These are phyloP conservation scores for Cladosporium sp. DNA, from an alignment of 2,329 filamentous ascomycete genomes.

Conservation along the genomic window DNA sequence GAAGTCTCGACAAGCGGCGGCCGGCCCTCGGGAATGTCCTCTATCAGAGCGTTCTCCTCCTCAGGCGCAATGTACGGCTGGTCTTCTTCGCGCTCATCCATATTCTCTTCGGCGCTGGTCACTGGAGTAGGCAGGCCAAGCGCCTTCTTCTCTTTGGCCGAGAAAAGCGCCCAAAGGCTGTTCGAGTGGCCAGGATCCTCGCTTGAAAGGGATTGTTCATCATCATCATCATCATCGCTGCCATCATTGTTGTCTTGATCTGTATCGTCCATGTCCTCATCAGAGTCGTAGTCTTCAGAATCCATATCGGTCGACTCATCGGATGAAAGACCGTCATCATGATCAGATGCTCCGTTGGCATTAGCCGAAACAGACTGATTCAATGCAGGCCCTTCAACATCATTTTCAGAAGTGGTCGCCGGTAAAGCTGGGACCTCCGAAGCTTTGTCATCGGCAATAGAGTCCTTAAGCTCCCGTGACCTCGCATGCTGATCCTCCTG, in stretches of 20 bases:
- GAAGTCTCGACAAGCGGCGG: neutral
- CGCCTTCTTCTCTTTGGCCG: constrained; percentile 11
- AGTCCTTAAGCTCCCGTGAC: neutral
- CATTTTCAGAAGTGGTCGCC: neutral
- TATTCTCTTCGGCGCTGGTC: constrained; percentile 27
- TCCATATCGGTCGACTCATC: constrained; percentile 38
- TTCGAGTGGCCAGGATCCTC: constrained; percentile 34
- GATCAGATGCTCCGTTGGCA: neutral
- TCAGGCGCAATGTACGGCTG: neutral
- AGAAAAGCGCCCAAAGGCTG: constrained; percentile 1
- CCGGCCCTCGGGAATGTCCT: neutral
- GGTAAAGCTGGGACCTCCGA: neutral
- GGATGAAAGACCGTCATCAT: constrained; percentile 11
- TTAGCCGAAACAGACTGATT: neutral
- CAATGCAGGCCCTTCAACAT: neutral
- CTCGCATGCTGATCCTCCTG: constrained; percentile 12
- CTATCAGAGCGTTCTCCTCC: neutral
- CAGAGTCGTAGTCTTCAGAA: constrained; percentile 30
- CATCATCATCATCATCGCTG: constrained; percentile 24
- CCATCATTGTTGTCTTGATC: constrained; percentile 29
- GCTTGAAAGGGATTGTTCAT: constrained; percentile 13
- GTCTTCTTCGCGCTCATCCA: constrained; percentile 5
- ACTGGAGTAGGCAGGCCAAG: constrained; percentile 26
- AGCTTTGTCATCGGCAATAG: neutral
- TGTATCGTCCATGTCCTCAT: constrained; percentile 37